A percentile compares a stretch with the other conserved stretches of the same genome.
These are phyloP conservation scores for Pseudodiploospora longispora DNA, from an alignment of 2,329 filamentous ascomycete species.

Conservation along the genomic window DNA sequence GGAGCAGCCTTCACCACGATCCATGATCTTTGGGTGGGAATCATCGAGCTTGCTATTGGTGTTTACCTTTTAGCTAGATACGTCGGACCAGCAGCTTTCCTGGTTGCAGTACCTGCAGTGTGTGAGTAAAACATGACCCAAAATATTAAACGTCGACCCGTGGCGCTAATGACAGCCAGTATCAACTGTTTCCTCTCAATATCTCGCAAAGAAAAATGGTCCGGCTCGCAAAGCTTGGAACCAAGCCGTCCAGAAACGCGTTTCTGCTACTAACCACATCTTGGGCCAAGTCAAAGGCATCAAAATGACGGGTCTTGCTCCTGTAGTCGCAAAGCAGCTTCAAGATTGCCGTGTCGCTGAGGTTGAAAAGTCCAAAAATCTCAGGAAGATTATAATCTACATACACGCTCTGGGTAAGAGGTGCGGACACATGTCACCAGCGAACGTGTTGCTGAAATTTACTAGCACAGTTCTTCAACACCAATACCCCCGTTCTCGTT, in stretches of 20 bases:
- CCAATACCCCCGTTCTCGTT: conserved; percentile 8
- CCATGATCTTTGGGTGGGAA: conserved; percentile 34
- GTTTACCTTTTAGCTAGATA: not conserved
- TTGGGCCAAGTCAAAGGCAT: not conserved
- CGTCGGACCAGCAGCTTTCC: not conserved
- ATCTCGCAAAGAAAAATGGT: not conserved
- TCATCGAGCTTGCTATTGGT: conserved; percentile 28
- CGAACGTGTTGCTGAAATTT: not conserved
- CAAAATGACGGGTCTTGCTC: not conserved
- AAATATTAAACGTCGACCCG: not conserved
- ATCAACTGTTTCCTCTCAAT: not conserved
- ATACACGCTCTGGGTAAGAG: not conserved
- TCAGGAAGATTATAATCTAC: not conserved
- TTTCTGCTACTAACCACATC: not conserved
- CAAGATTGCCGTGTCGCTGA: not conserved
- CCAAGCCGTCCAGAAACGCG: not conserved
- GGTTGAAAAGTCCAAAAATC: not conserved
- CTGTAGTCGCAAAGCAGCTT: not conserved
- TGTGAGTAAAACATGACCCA: not conserved
- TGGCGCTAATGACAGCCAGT: not conserved
- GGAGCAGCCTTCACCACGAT: conserved; percentile 22
- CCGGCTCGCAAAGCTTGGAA: not conserved
- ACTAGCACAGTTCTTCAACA: not conserved
- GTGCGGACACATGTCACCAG: not conserved
- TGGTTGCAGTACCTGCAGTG: conserved; percentile 9